Evolutionary conservation across 441 rosid genomes (phyloP).

Genomic region (Geranium incanum): DNA sequence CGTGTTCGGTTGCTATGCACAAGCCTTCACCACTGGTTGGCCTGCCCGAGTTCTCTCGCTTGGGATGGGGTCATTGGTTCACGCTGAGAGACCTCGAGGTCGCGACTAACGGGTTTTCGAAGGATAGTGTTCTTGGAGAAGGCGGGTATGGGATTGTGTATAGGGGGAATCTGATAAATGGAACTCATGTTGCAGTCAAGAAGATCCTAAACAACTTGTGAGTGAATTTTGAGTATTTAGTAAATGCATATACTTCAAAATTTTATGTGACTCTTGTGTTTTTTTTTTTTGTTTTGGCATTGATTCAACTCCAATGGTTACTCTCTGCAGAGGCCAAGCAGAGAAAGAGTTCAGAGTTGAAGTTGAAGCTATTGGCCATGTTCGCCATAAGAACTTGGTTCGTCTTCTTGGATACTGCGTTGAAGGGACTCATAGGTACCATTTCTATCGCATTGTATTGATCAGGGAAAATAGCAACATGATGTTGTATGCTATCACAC

Average conservation of each 20-base stretch:
- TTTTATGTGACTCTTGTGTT: neutral
- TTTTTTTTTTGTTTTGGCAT: neutral
- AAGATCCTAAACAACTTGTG: constrained; percentile 81
- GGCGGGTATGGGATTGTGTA: constrained; percentile 96
- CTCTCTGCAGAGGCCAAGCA: constrained; percentile 72
- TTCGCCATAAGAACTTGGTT: constrained; percentile 94
- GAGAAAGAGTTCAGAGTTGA: constrained; percentile 91
- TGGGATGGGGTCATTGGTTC: constrained; percentile 99
- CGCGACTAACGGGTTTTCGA: constrained; percentile 78
- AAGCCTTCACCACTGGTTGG: constrained; percentile 78
- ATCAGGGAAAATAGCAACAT: neutral
- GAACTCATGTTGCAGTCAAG: constrained; percentile 79
- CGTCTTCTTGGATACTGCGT: constrained; percentile 93
- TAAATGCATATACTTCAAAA: too few relatives aligned
- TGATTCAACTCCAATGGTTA: neutral
- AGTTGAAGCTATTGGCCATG: constrained; percentile 96
- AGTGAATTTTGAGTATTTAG: constrained; percentile 23
- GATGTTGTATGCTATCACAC: too few relatives aligned
- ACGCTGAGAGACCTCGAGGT: constrained; percentile 86
- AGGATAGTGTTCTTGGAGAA: constrained; percentile 82
- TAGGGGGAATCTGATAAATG: constrained; percentile 62
- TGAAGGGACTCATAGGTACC: constrained; percentile 84
- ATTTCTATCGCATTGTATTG: constrained; percentile 4
- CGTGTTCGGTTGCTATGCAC: constrained; percentile 39
- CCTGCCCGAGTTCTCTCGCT: constrained; percentile 71